Conservation (phyloP, 2,329 filamentous ascomycete species). For the Pezicula neosporulosa region DNA sequence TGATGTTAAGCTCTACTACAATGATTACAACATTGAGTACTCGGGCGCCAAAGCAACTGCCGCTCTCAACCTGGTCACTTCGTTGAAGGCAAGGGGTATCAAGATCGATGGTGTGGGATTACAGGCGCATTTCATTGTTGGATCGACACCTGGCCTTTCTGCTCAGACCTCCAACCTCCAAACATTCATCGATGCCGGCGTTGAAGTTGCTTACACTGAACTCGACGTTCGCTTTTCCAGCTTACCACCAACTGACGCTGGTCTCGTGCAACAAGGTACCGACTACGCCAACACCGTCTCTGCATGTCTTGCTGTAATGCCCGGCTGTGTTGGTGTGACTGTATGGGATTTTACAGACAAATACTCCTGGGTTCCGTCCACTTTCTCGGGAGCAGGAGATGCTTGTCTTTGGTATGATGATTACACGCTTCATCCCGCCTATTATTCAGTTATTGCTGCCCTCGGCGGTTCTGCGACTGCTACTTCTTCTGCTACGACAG, state of each 20-base stretch:
- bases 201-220: conserved; percentile 61
- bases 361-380: conserved; percentile 37
- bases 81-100: conserved; percentile 44
- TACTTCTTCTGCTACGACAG: neutral
- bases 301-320: conserved; percentile 16
- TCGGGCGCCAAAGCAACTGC: conserved; percentile 43
- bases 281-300: conserved; percentile 38
- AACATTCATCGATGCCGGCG: conserved; percentile 46
- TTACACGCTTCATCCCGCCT: conserved; percentile 40
- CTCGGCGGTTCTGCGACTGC: conserved; percentile 14
- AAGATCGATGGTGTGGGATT: conserved; percentile 62
- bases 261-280: conserved; percentile 40
- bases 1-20: conserved; percentile 30
- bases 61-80: conserved; percentile 38
- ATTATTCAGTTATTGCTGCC: conserved; percentile 32
- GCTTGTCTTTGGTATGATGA: conserved; percentile 40
- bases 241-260: conserved; percentile 40
- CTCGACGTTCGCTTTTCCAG: conserved; percentile 51
- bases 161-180: conserved; percentile 42
- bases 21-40: conserved; percentile 62
- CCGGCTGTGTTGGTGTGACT: conserved; percentile 25
- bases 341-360: conserved; percentile 27
- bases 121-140: conserved; percentile 58
- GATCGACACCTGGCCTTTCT: conserved; percentile 43
- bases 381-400: conserved; percentile 37